Conservation (phyloP, 2,329 filamentous ascomycete genomes). For the Neonectria faginata region DNA sequence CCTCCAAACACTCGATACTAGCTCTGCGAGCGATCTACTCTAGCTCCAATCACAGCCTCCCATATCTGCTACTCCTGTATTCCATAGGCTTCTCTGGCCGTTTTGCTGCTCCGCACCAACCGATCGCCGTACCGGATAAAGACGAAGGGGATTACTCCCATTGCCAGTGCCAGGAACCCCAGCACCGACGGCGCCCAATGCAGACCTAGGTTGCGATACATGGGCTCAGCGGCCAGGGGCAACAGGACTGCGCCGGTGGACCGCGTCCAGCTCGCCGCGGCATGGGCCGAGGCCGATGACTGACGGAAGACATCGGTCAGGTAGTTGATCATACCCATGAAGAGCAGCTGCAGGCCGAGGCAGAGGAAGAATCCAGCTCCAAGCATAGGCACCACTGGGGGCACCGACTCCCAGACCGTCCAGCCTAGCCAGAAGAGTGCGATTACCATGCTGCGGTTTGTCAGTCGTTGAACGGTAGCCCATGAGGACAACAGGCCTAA, state of each 20-base stretch:
- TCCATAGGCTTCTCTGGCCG: slow-evolving; percentile 40
- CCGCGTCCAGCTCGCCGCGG: slow-evolving; percentile 49
- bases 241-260: slow-evolving; percentile 50
- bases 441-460: slow-evolving; percentile 60
- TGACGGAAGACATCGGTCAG: slow-evolving; percentile 50
- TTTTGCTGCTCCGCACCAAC: slow-evolving; percentile 46
- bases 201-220: slow-evolving; percentile 49
- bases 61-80: slow-evolving; percentile 27
- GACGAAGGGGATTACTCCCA: slow-evolving; percentile 50
- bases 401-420: slow-evolving; percentile 58
- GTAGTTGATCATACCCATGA: slow-evolving; percentile 53
- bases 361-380: slow-evolving; percentile 58
- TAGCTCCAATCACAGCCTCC: neutral
- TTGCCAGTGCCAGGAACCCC: slow-evolving; percentile 47
- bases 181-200: slow-evolving; percentile 53
- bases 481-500: slow-evolving; percentile 52
- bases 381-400: slow-evolving; percentile 53
- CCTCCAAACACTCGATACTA: neutral
- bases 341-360: slow-evolving; percentile 48
- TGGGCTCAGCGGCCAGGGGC: slow-evolving; percentile 48
- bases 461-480: slow-evolving; percentile 1
- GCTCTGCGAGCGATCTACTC: neutral
- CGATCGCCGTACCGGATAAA: slow-evolving; percentile 49
- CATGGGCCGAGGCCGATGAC: slow-evolving; percentile 51
- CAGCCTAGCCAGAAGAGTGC: slow-evolving; percentile 71